Conservation (phyloP, 2,329 filamentous ascomycete genomes). For the Leptographium lundbergii region DNA sequence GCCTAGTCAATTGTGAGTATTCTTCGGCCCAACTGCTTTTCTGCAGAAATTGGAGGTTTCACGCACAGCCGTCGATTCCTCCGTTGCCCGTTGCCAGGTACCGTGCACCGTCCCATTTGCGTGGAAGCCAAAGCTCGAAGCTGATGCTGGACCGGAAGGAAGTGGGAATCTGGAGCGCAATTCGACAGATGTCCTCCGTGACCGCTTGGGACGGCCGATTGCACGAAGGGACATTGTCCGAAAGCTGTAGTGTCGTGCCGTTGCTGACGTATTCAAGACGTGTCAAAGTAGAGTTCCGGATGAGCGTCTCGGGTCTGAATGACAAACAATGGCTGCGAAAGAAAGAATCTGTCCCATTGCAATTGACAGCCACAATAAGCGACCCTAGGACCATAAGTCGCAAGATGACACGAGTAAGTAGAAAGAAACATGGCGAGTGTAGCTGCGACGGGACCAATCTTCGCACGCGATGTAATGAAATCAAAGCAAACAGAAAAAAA, state of each 20-base stretch:
- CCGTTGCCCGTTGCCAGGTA: conserved; percentile 36
- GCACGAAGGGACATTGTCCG: conserved; percentile 9
- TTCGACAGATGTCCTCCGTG: conserved; percentile 15
- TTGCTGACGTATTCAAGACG: conserved; percentile 2
- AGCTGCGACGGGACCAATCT: too few relatives aligned
- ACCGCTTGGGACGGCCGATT: conserved; percentile 4
- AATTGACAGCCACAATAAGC: too few relatives aligned
- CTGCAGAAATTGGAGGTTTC: neutral
- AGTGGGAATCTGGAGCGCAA: conserved; percentile 17
- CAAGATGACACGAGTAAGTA: too few relatives aligned
- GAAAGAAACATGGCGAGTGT: too few relatives aligned
- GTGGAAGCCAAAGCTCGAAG: conserved; percentile 35
- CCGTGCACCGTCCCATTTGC: conserved; percentile 27
- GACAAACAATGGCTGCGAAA: neutral
- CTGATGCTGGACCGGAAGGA: conserved; percentile 28
- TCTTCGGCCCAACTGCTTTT: neutral
- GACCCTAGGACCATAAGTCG: too few relatives aligned
- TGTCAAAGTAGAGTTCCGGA: conserved; percentile 1
- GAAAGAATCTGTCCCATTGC: too few relatives aligned
- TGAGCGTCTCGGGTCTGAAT: neutral
- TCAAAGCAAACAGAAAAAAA: too few relatives aligned
- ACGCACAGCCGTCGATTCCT: conserved; percentile 30
- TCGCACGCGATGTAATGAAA: too few relatives aligned
- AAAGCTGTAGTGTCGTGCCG: conserved; percentile 1
- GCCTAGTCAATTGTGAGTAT: conserved; percentile 7